These are phyloP conservation scores for Populus simonii DNA, from an alignment of 345 rosid species.

Conservation along the genomic window DNA sequence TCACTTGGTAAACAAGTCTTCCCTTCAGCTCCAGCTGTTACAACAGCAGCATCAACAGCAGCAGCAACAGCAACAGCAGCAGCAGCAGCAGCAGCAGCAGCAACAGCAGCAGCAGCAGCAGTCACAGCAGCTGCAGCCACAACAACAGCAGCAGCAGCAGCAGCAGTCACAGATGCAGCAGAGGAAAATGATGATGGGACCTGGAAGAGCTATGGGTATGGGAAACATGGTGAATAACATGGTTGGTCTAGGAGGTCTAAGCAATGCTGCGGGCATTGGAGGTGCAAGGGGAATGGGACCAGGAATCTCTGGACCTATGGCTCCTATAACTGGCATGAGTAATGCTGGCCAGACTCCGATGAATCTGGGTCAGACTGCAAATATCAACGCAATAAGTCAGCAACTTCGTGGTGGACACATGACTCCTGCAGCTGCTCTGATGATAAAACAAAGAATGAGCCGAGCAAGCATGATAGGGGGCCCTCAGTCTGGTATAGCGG, in stretches of 20 bases:
- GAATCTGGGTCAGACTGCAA: conserved; percentile 52
- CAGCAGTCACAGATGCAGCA: conserved; percentile 48
- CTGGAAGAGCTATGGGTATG: conserved; percentile 53
- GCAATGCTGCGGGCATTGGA: conserved; percentile 60
- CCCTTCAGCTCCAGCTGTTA: conserved; percentile 68
- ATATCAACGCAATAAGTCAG: conserved; percentile 54
- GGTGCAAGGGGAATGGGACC: conserved; percentile 64
- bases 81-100: conserved; percentile 35
- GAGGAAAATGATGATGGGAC: conserved; percentile 68
- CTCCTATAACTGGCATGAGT: conserved; percentile 50
- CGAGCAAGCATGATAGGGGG: conserved; percentile 44
- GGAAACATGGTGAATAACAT: conserved; percentile 62
- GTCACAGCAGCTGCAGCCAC: conserved; percentile 25
- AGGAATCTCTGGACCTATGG: conserved; percentile 76
- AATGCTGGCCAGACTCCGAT: conserved; percentile 62
- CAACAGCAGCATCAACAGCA: conserved; percentile 21
- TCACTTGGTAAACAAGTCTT: conserved; percentile 67
- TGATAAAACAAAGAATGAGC: conserved; percentile 33
- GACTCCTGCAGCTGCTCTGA: conserved; percentile 33
- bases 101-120: conserved; percentile 31
- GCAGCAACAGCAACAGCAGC: conserved; percentile 7
- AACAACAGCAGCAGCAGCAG: conserved; percentile 37
- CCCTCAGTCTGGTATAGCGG: conserved; percentile 62
- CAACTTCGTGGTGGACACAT: conserved; percentile 49
- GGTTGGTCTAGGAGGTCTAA: conserved; percentile 58